These are phyloP conservation scores for Pestalotiopsis sp. DNA, from an alignment of 2,329 filamentous ascomycete species.

Conservation along the genomic window DNA sequence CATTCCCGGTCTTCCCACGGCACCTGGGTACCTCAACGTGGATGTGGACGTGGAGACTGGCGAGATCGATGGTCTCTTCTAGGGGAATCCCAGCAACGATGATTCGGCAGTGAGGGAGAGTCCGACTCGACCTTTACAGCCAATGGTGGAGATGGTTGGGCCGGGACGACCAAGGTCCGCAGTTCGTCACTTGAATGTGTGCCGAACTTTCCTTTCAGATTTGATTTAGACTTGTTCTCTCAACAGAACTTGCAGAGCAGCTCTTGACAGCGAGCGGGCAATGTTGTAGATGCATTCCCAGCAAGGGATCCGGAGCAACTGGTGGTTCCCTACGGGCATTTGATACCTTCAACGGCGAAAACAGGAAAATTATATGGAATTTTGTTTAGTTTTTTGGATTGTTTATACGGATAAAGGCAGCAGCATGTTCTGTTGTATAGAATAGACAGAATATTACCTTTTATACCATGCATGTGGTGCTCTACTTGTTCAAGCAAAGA, in stretches of 20 bases:
- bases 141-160: too few relatives aligned
- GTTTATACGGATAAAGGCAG: background rate
- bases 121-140: too few relatives aligned
- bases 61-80: slow-evolving; percentile 89
- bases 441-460: background rate
- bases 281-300: background rate
- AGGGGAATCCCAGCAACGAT: slow-evolving; percentile 32
- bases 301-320: slow-evolving; percentile 3
- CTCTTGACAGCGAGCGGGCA: background rate
- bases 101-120: background rate
- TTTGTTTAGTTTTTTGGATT: background rate
- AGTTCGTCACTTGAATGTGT: too few relatives aligned
- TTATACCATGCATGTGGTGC: background rate
- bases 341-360: slow-evolving; percentile 16
- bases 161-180: too few relatives aligned
- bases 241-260: background rate
- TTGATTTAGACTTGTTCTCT: background rate
- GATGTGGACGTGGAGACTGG: slow-evolving; percentile 83
- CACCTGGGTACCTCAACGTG: slow-evolving; percentile 93
- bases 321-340: background rate
- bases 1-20: slow-evolving; percentile 92
- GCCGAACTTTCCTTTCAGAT: background rate
- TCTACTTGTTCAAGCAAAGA: background rate
- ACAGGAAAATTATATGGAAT: background rate
- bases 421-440: background rate